These are phyloP conservation scores for Paraphaeosphaeria minitans DNA, from an alignment of 2,329 filamentous ascomycete genomes.

Conservation along the genomic window DNA sequence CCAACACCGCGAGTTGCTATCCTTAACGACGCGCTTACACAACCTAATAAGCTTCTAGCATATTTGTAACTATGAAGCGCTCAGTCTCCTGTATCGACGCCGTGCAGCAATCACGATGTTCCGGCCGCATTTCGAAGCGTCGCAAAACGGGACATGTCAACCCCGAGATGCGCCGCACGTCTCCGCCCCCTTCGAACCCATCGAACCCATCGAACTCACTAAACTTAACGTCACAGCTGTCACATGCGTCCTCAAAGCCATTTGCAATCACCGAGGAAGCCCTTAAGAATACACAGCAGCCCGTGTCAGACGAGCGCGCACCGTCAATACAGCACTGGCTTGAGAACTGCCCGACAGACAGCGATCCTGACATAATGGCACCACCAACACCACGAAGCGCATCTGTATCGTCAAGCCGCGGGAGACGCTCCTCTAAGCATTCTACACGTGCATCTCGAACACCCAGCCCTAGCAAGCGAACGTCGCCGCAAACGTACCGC, in stretches of 20 bases:
- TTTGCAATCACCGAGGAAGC: constrained; percentile 8
- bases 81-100: background rate
- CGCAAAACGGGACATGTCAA: background rate
- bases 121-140: background rate
- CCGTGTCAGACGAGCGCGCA: constrained; percentile 2
- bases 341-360: constrained; percentile 12
- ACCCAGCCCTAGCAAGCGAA: constrained; percentile 25
- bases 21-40: background rate
- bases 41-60: background rate
- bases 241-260: constrained; percentile 4
- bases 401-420: constrained; percentile 7
- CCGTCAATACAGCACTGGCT: constrained; percentile 14
- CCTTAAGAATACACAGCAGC: constrained; percentile 7
- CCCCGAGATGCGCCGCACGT: background rate
- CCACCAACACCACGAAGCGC: constrained; percentile 21
- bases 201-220: too few relatives aligned
- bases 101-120: background rate
- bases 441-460: constrained; percentile 24
- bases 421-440: constrained; percentile 23
- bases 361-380: constrained; percentile 17
- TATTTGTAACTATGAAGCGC: background rate
- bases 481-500: constrained; percentile 26
- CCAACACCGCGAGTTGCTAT: background rate
- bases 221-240: background rate
- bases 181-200: background rate